Conservation (phyloP, 257 asterid species). For the Ophiorrhiza pumila region DNA sequence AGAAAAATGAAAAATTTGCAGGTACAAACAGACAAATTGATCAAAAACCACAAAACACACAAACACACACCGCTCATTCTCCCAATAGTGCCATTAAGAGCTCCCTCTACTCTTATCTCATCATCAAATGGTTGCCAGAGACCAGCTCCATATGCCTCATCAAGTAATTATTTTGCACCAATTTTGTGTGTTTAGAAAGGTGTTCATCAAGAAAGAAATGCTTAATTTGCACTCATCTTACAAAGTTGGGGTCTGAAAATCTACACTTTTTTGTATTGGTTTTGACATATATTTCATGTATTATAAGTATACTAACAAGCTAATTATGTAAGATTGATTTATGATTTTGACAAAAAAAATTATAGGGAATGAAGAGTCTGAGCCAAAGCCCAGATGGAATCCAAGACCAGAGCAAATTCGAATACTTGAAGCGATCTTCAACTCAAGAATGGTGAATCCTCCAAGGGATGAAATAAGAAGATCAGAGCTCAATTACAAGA, state of each 20-base stretch:
- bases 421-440: conserved; percentile 76
- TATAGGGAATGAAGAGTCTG: conserved; percentile 64
- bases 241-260: no score
- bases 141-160: conserved; percentile 13
- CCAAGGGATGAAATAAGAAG: conserved; percentile 70
- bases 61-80: conserved; percentile 12
- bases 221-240: no score
- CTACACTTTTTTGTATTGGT: no score
- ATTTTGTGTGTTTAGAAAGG: no score
- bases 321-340: background rate
- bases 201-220: no score
- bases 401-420: conserved; percentile 91
- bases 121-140: no score
- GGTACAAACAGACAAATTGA: conserved; percentile 35
- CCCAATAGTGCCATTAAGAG: conserved; percentile 48
- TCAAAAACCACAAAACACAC: no score
- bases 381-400: conserved; percentile 95
- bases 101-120: conserved; percentile 43
- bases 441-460: no score
- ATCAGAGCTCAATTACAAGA: conserved; percentile 85
- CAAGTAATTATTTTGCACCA: conserved; percentile 25
- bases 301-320: background rate
- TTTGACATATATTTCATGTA: no score
- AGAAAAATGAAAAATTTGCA: conserved; percentile 12
- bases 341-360: no score